Conservation (phyloP, 257 asterid species). For the Nicotiana paniculata region DNA sequence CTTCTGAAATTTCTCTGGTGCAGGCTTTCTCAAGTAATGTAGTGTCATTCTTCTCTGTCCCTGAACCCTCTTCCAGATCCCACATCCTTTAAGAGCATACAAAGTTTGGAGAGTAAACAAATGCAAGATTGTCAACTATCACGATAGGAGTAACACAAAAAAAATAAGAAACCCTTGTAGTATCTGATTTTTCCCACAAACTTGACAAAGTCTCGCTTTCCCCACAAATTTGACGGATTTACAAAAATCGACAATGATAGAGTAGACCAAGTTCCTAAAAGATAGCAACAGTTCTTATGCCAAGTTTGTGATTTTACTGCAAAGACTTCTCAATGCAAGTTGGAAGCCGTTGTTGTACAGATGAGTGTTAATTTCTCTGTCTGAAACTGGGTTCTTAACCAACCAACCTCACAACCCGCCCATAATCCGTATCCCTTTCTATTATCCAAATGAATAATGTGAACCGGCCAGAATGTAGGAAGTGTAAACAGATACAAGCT, state of each 20-base stretch:
- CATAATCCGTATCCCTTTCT: background rate
- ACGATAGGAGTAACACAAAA: background rate
- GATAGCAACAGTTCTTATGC: background rate
- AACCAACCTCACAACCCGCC: background rate
- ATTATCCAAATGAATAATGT: background rate
- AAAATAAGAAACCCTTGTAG: background rate
- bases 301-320: background rate
- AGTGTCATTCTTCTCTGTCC: slow-evolving; percentile 59
- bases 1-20: slow-evolving; percentile 16
- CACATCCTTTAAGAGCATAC: slow-evolving; percentile 42
- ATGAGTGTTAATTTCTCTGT: background rate
- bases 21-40: slow-evolving; percentile 41
- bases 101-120: background rate
- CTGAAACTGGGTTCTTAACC: background rate
- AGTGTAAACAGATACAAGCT: background rate
- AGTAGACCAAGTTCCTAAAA: background rate
- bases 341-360: background rate
- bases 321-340: background rate
- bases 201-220: background rate
- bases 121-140: background rate
- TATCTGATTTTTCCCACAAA: no score
- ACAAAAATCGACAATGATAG: background rate
- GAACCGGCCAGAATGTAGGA: background rate
- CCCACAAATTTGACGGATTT: background rate
- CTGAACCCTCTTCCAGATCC: slow-evolving; percentile 88